Evolutionary conservation across 192 early-diverging fungal species (phyloP).

Genomic region (Entomortierella chlamydospora): DNA sequence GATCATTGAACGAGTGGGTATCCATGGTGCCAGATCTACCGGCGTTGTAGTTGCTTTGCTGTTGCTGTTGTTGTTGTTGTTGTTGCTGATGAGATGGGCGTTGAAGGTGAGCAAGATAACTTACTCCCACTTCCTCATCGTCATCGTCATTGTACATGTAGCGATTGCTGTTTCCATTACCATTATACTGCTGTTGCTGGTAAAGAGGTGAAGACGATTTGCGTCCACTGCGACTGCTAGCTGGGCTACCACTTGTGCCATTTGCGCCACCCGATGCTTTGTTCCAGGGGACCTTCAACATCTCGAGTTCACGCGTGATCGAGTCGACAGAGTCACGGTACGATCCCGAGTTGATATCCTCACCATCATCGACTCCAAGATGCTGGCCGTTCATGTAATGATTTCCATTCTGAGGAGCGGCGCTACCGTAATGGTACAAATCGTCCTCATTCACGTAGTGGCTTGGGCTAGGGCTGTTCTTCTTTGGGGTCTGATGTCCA

Average conservation of each 20-base stretch:
- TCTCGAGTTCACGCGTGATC: constrained; percentile 53
- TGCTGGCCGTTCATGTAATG: background rate
- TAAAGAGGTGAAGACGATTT: constrained; percentile 17
- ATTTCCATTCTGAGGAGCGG: background rate
- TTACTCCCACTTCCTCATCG: constrained; percentile 14
- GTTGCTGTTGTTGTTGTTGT: constrained; percentile 8
- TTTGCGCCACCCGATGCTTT: constrained; percentile 1
- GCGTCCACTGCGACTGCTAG: background rate
- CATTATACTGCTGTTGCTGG: constrained; percentile 9
- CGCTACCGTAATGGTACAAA: constrained; percentile 14
- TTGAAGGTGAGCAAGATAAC: constrained; percentile 30
- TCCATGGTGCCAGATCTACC: constrained; percentile 6
- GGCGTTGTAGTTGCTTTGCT: constrained; percentile 5
- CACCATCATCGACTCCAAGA: background rate
- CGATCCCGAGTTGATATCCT: constrained; percentile 16
- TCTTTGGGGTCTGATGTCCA: constrained; percentile 10
- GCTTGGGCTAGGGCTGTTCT: constrained; percentile 2
- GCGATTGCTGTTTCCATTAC: background rate
- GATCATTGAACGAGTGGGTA: constrained; percentile 40
- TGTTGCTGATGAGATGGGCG: background rate
- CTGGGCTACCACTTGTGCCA: too few species aligned
- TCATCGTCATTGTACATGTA: constrained; percentile 12
- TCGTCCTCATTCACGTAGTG: constrained; percentile 5
- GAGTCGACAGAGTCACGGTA: constrained; percentile 53
- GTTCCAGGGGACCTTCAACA: constrained; percentile 55